Percentiles rank a stretch among this genome's conserved stretches.
These are phyloP conservation scores for Calonectria honghensis DNA, from an alignment of 2,329 filamentous ascomycete species.

Conservation along the genomic window DNA sequence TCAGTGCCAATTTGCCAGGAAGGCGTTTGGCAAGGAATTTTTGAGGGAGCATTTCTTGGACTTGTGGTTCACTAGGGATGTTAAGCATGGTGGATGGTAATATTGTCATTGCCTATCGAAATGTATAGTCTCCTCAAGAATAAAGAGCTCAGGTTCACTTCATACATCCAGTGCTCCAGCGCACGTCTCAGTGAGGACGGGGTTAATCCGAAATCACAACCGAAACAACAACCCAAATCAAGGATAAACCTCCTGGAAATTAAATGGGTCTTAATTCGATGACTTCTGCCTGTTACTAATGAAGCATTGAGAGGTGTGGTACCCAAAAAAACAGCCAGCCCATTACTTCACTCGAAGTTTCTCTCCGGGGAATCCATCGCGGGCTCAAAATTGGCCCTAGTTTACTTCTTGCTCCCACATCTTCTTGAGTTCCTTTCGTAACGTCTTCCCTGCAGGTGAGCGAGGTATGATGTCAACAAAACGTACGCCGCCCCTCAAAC, in stretches of 20 bases:
- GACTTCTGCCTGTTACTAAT: too few species aligned
- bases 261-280: too few species aligned
- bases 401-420: constrained; percentile 55
- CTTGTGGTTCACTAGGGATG: not conserved
- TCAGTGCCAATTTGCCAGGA: not conserved
- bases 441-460: constrained; percentile 73
- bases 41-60: not conserved
- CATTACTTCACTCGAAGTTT: too few species aligned
- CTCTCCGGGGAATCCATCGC: not conserved
- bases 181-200: too few species aligned
- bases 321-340: too few species aligned
- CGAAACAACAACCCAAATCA: too few species aligned
- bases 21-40: not conserved
- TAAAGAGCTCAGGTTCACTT: not conserved
- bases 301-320: too few species aligned
- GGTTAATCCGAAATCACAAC: too few species aligned
- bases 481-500: constrained; percentile 79
- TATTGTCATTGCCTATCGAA: not conserved
- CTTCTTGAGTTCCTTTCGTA: constrained; percentile 62
- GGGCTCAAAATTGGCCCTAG: not conserved
- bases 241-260: too few species aligned
- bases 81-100: not conserved
- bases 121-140: constrained; percentile 3
- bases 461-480: constrained; percentile 82
- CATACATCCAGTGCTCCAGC: not conserved